These are phyloP conservation scores for Casaregolazyma lundiana DNA, from an alignment of 1,139 yeast species.

Conservation along the genomic window DNA sequence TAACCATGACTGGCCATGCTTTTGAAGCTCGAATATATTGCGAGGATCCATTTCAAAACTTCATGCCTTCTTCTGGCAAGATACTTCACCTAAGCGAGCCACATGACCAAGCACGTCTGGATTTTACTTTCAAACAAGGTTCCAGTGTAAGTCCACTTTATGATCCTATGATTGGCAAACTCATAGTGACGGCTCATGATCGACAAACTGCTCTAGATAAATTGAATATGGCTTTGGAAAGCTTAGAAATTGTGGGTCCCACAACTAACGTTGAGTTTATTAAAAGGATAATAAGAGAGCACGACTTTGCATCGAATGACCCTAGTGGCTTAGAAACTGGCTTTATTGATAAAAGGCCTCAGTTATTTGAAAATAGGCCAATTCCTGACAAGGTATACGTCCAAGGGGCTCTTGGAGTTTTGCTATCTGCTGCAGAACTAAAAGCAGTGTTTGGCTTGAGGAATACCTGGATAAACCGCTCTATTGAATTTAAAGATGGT, in stretches of 20 bases:
- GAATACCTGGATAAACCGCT: slow-evolving; percentile 12
- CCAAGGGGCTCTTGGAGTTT: slow-evolving; percentile 32
- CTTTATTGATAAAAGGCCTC: slow-evolving; percentile 28
- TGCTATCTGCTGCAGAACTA: slow-evolving; percentile 15
- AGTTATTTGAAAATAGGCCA: slow-evolving; percentile 22
- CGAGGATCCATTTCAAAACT: slow-evolving; percentile 33
- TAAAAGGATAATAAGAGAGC: slow-evolving; percentile 27
- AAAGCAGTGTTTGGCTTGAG: slow-evolving; percentile 13
- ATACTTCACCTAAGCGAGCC: slow-evolving; percentile 19
- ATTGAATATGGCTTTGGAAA: slow-evolving; percentile 29
- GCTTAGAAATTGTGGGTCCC: slow-evolving; percentile 35
- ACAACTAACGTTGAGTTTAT: slow-evolving; percentile 33
- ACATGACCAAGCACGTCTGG: slow-evolving; percentile 26
- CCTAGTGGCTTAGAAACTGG: slow-evolving; percentile 34
- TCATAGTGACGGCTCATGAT: slow-evolving; percentile 31
- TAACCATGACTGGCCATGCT: slow-evolving; percentile 31
- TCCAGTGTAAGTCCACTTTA: slow-evolving; percentile 32
- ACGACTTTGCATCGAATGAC: slow-evolving; percentile 29
- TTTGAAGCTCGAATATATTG: slow-evolving; percentile 35
- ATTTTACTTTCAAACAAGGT: slow-evolving; percentile 30
- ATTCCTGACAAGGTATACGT: slow-evolving; percentile 28
- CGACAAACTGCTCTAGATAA: slow-evolving; percentile 33
- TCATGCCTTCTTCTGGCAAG: slow-evolving; percentile 32
- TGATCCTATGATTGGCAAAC: slow-evolving; percentile 37
- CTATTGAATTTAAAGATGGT: slow-evolving; percentile 15